These are phyloP conservation scores for Oldenlandia corymbosa DNA, from an alignment of 257 asterid genomes.

Conservation along the genomic window DNA sequence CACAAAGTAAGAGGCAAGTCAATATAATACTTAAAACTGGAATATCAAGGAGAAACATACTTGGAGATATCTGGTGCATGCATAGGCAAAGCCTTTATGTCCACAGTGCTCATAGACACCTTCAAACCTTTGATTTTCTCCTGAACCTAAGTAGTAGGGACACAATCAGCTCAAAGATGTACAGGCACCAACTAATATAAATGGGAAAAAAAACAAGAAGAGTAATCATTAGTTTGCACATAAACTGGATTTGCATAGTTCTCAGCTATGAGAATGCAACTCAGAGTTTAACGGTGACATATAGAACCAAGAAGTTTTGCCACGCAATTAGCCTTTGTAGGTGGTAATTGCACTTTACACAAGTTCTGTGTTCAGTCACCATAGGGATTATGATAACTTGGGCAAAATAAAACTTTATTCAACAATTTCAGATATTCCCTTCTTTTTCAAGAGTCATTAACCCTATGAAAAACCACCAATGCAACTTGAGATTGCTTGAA, in stretches of 20 bases:
- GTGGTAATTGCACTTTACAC: background rate
- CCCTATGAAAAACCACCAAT: background rate
- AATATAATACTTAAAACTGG: background rate
- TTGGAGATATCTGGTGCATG: slow-evolving; percentile 41
- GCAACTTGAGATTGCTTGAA: background rate
- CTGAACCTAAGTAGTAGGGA: slow-evolving; percentile 44
- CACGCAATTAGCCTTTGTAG: background rate
- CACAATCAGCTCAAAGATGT: background rate
- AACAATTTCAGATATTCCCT: background rate
- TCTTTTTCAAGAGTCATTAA: background rate
- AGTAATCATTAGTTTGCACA: background rate
- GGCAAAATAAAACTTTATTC: background rate
- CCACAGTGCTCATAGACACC: slow-evolving; percentile 36
- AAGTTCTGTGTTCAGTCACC: background rate
- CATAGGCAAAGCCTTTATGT: slow-evolving; percentile 25
- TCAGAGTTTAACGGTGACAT: background rate
- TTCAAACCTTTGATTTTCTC: slow-evolving; percentile 61
- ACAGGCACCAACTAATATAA: background rate
- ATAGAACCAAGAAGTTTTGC: background rate
- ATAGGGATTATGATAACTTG: background rate
- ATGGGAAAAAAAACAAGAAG: background rate
- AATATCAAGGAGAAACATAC: slow-evolving; percentile 31
- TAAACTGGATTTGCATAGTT: background rate
- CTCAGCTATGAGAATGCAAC: background rate
- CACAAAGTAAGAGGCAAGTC: background rate